Evolutionary conservation across 2,329 filamentous ascomycete species (phyloP).

Genomic region (Hypoxylon sp.): DNA sequence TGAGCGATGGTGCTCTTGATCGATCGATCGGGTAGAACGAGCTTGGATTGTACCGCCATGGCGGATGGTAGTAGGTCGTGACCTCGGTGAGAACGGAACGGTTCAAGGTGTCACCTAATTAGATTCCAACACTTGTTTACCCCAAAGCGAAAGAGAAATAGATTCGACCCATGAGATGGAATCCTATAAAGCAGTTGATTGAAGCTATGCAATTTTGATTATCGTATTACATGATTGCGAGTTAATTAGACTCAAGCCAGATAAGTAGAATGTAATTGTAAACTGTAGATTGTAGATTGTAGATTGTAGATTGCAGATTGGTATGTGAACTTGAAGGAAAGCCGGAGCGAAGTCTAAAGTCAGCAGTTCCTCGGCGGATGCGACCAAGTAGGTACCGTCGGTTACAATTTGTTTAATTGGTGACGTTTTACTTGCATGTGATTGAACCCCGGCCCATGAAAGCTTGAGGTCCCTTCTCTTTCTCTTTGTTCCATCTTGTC

Average conservation of each 20-base stretch:
- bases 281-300: no score
- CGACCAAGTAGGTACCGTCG: constrained; percentile 33
- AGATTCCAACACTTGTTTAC: constrained; percentile 33
- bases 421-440: constrained; percentile 45
- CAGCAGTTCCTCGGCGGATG: constrained; percentile 44
- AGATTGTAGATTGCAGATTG: no score
- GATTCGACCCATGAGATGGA: constrained; percentile 32
- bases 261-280: no score
- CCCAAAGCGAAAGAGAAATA: constrained; percentile 14
- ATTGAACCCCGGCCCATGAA: constrained; percentile 22
- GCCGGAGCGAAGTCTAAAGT: no score
- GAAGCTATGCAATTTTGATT: constrained; percentile 20
- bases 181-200: constrained; percentile 6
- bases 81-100: constrained; percentile 4
- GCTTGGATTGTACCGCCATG: constrained; percentile 82
- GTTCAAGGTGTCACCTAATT: no score
- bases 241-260: no score
- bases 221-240: constrained; percentile 39
- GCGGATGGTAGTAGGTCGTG: constrained; percentile 25
- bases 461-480: constrained; percentile 3
- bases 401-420: constrained; percentile 25
- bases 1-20: constrained; percentile 71
- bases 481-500: no score
- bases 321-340: constrained; percentile 14
- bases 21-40: constrained; percentile 69